Evolutionary conservation across 768 basidiomycete species (phyloP).

Genomic region (Hortiboletus flavorubellus): DNA sequence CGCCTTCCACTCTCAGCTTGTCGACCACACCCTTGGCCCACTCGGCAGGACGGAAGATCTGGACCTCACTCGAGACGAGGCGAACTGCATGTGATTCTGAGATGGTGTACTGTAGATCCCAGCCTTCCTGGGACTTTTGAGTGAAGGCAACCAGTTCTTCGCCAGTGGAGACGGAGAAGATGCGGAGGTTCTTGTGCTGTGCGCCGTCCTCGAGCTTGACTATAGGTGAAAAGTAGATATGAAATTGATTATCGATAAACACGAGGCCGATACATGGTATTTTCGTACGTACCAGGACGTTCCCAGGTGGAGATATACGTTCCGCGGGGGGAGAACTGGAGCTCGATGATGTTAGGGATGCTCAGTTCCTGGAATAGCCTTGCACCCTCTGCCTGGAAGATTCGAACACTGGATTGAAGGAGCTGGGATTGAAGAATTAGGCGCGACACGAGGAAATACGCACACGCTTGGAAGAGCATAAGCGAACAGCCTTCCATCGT

Average conservation of each 20-base stretch:
- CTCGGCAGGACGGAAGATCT: constrained; percentile 77
- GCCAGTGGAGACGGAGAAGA: constrained; percentile 84
- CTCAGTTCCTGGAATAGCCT: constrained; percentile 72
- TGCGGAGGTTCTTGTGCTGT: constrained; percentile 91
- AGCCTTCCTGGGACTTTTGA: constrained; percentile 88
- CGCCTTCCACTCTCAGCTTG: constrained; percentile 80
- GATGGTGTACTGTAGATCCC: constrained; percentile 90
- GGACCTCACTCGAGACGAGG: constrained; percentile 76
- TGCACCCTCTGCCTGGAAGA: constrained; percentile 72
- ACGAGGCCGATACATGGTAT: constrained; percentile 20
- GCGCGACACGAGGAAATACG: constrained; percentile 33
- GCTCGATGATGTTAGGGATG: constrained; percentile 73
- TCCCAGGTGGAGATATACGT: constrained; percentile 97
- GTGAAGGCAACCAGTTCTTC: constrained; percentile 84
- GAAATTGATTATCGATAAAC: constrained; percentile 19
- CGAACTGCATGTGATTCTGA: constrained; percentile 85
- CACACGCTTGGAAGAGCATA: constrained; percentile 75
- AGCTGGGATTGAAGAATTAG: constrained; percentile 9
- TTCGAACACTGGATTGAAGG: constrained; percentile 53
- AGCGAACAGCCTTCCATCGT: constrained; percentile 84
- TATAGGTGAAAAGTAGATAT: constrained; percentile 19
- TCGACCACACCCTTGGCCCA: constrained; percentile 78
- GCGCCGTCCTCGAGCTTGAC: constrained; percentile 86
- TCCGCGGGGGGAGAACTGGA: constrained; percentile 90
- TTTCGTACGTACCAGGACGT: constrained; percentile 57